A percentile compares a stretch with the other conserved stretches of the same genome.
phyloP scores from a whole-genome alignment of 768 basidiomycete species.

The Agaricus sinodeliciosus region DNA sequence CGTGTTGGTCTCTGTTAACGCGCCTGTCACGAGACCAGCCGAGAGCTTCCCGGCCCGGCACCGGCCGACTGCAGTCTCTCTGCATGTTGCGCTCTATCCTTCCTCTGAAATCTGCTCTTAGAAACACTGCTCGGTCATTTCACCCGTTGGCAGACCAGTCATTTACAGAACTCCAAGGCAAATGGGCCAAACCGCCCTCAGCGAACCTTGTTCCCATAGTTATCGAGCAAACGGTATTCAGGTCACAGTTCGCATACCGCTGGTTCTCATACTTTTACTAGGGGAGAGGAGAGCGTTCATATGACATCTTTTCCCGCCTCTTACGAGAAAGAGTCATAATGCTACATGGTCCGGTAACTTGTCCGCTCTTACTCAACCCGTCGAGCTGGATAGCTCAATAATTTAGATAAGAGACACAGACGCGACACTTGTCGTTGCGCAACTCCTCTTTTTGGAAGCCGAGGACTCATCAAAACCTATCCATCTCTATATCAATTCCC shows the following conservation, averaged over 20 bases:
- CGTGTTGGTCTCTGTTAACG: constrained; percentile 27
- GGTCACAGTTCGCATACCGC: background rate
- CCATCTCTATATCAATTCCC: constrained; percentile 95
- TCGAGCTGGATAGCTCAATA: constrained; percentile 9
- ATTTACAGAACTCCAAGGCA: constrained; percentile 23
- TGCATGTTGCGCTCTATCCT: constrained; percentile 16
- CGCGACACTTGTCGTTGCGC: constrained; percentile 83
- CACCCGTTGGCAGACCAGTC: constrained; percentile 47
- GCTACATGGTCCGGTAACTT: constrained; percentile 82
- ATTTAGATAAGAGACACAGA: constrained; percentile 82
- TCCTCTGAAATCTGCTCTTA: constrained; percentile 11
- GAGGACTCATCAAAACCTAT: constrained; percentile 94
- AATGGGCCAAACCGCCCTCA: constrained; percentile 36
- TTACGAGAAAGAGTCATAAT: constrained; percentile 93
- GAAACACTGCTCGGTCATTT: constrained; percentile 31
- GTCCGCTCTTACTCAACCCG: background rate
- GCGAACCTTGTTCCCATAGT: constrained; percentile 83
- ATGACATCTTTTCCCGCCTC: constrained; percentile 94
- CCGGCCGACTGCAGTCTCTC: background rate
- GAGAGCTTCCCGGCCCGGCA: background rate
- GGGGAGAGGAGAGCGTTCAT: constrained; percentile 85
- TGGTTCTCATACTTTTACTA: constrained; percentile 20
- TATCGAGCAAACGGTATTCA: constrained; percentile 81
- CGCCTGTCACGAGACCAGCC: constrained; percentile 25
- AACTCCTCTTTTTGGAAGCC: constrained; percentile 92